A percentile compares a stretch with the other conserved stretches of the same genome.
phyloP scores from a whole-genome alignment of 805 yeast genomes.

The Myxozyma neglecta region DNA sequence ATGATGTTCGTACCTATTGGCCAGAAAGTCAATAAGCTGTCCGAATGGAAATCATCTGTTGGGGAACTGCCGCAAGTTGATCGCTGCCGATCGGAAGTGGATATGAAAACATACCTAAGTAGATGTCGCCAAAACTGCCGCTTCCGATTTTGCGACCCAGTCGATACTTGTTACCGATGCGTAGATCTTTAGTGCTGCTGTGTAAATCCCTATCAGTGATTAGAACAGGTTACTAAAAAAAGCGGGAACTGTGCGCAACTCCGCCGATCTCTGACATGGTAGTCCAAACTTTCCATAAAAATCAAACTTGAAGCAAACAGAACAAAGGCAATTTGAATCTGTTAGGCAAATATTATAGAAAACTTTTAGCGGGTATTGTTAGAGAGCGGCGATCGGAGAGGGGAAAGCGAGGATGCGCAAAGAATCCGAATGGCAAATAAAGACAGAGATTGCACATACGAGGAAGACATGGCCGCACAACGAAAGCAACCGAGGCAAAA shows the following conservation, averaged over 20 bases:
- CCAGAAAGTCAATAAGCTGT: not conserved
- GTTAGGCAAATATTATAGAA: no score
- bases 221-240: not conserved
- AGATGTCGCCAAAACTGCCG: slow-evolving; percentile 97
- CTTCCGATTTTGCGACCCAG: slow-evolving; percentile 95
- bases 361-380: no score
- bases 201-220: slow-evolving; percentile 54
- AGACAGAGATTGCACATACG: slow-evolving; percentile 2
- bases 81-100: not conserved
- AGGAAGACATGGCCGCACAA: slow-evolving; percentile 4
- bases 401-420: not conserved
- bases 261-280: not conserved
- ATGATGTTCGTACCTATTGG: slow-evolving; percentile 75
- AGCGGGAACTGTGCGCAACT: not conserved
- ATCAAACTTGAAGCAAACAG: no score
- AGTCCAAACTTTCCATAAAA: not conserved
- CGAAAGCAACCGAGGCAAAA: not conserved
- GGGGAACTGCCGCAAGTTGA: not conserved
- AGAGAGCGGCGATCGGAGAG: slow-evolving; percentile 4
- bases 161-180: slow-evolving; percentile 91
- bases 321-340: no score
- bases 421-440: not conserved
- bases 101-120: slow-evolving; percentile 49
- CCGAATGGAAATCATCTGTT: no score
- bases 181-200: slow-evolving; percentile 81